A percentile compares a stretch with the other conserved stretches of the same genome.
These are phyloP conservation scores for Penicillium coffeae DNA, from an alignment of 495 filamentous ascomycete genomes.

Conservation along the genomic window DNA sequence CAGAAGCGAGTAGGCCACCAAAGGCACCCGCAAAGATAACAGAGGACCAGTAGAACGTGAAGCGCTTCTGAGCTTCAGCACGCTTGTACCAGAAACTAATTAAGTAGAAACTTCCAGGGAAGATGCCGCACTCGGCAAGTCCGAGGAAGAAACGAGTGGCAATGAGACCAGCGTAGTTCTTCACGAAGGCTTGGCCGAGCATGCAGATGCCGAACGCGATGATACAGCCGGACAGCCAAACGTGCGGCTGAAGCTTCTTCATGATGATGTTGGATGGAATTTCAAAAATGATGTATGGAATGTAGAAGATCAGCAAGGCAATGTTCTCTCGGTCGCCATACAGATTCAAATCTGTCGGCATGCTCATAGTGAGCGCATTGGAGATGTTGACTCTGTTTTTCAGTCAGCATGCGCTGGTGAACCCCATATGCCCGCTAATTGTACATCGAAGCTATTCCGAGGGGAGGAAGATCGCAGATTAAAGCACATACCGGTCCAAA, in stretches of 20 bases:
- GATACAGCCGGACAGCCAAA: constrained; percentile 67
- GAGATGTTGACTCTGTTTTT: constrained; percentile 26
- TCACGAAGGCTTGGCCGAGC: constrained; percentile 67
- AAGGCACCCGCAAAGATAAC: constrained; percentile 28
- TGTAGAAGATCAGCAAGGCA: constrained; percentile 72
- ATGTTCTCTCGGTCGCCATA: constrained; percentile 55
- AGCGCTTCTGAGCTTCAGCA: constrained; percentile 29
- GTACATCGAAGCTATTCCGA: background rate
- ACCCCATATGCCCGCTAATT: background rate
- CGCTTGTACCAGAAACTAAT: constrained; percentile 51
- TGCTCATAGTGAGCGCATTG: constrained; percentile 16
- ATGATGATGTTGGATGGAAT: constrained; percentile 76
- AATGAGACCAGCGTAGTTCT: constrained; percentile 68
- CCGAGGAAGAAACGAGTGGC: constrained; percentile 78
- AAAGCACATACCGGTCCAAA: constrained; percentile 15
- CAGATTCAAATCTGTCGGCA: constrained; percentile 11
- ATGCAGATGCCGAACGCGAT: constrained; percentile 72
- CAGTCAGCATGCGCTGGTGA: constrained; percentile 1
- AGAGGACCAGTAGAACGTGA: constrained; percentile 30
- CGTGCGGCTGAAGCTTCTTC: constrained; percentile 63
- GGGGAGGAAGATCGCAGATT: background rate
- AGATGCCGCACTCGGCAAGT: constrained; percentile 66
- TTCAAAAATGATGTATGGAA: constrained; percentile 71
- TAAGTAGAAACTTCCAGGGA: constrained; percentile 50
- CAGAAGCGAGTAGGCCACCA: constrained; percentile 70